Evolutionary conservation across 2,329 filamentous ascomycete genomes (phyloP), one percentile per base, ranked within the genome.

Genomic region (Biscogniauxia mediterranea): DNA sequence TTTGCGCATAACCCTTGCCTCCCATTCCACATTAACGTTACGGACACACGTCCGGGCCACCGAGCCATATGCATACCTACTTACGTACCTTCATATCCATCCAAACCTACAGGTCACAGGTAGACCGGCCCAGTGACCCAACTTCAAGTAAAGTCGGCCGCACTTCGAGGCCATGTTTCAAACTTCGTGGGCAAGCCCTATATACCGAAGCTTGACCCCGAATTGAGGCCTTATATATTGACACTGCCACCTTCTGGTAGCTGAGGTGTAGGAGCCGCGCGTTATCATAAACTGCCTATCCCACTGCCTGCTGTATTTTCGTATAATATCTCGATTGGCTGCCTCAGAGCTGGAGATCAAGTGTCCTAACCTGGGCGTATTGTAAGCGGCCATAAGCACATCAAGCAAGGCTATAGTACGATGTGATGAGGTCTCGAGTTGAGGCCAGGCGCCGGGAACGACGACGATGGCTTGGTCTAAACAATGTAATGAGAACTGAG

Each of bases 161-260:
- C 15, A 5, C 15, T 46, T 46, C 38, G 38, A 46, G 38, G 38
- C 38, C 38, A 17, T 46, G 15, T 54, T 28, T 54, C 23, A 54
- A 54, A 21, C 20, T 19, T 26, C 19, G 15, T 52, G 2, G 50
- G 23, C 51, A 6, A 23, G 13, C 52, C 20, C 52, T 54, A 46
- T 46, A 5, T 46, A n/a, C 38, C 38, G 38, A 11, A n/a, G 17
- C 38, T n/a, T 46, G 15, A 11, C 5, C 38, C 15, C 38, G 3
- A 15, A 46, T 7, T n/a, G 17, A n/a, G 15, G 17, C 17, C 38
- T n/a, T 46, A 46, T 46, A 46, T 9, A 17, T 3, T 21, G 38
- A 59, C 63, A 64, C 63, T 61, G 63, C 63, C 63, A 64, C 63
- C 52, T 59, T 52, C 32, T 20, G 19, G 50, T 17, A 63, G 56